Conservation (phyloP, 352 stramenopile species). For the Globisporangium uncinulatum region DNA sequence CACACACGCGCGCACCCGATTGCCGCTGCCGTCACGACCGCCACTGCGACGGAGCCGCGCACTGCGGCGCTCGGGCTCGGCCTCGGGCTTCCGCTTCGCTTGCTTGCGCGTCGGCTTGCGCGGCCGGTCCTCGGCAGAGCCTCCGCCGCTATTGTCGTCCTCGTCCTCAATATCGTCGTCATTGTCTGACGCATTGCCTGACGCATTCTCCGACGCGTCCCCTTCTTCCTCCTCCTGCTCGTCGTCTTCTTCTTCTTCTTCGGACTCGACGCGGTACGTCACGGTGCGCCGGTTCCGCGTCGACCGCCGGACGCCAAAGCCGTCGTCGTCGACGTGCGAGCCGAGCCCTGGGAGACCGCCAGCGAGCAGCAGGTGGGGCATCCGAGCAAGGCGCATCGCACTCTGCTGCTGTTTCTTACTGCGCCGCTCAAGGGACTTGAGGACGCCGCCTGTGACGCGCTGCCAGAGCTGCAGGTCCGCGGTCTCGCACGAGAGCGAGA, state of each 20-base stretch:
- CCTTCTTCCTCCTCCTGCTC: constrained; percentile 12
- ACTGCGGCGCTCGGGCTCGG: constrained; percentile 9
- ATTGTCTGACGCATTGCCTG: constrained; percentile 2
- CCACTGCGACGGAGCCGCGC: constrained; percentile 5
- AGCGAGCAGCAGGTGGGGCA: constrained; percentile 30
- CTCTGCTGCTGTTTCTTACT: constrained; percentile 39
- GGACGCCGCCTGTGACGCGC: constrained; percentile 23
- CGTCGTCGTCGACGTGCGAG: constrained; percentile 22
- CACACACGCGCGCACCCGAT: background rate
- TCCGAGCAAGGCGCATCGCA: constrained; percentile 30
- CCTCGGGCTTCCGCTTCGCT: background rate
- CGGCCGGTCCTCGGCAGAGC: constrained; percentile 4
- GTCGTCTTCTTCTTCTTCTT: constrained; percentile 24
- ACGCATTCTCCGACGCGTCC: constrained; percentile 18
- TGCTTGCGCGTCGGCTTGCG: constrained; percentile 4
- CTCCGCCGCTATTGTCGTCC: constrained; percentile 11
- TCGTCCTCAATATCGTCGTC: constrained; percentile 16
- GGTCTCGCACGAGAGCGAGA: constrained; percentile 45
- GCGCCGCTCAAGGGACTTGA: constrained; percentile 48
- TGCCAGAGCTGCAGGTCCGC: constrained; percentile 55
- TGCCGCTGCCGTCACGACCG: background rate
- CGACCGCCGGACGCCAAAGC: constrained; percentile 26
- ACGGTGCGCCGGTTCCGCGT: constrained; percentile 40
- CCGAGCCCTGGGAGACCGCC: constrained; percentile 16
- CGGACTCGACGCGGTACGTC: constrained; percentile 42